Base-by-base conservation (phyloP, 345 rosid genomes). In the Melastoma malabathricum region DNA sequence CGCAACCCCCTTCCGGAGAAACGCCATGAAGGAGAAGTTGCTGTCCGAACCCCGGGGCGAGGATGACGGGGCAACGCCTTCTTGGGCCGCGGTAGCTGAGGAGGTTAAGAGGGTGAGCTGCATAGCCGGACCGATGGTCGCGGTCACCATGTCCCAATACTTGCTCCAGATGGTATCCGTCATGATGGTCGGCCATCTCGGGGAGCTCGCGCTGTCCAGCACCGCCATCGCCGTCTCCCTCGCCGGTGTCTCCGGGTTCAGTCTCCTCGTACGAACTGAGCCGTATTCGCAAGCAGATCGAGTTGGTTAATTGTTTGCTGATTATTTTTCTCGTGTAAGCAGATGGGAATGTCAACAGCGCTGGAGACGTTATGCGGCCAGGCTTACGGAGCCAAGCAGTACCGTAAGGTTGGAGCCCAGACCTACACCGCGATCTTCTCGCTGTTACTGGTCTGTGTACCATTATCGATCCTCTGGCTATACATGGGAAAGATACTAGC, bases 131-230 rank as follows among this genome's bases (percentile, higher is more conserved):
- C 81, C 81, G 0, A 58, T 75, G 75, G 70, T 75, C 47, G 70
- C 68, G 2, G 72, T 75, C 8, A 65, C 57, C 48, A 60, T 72
- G 1, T 82, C 89, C 0, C 79, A 61, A 64, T 78, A 71, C 59
- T 57, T 71, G 18, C 48, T 80, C 56, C 89, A 82, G 55, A 63
- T 88, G 2, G 56, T 82, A 12, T 75, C 92, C 1, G 52, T 75
- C 13, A 79, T 79, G 80, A 82, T 89, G 93, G 84, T 71, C 13
- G 97, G 97, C 61, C 97, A 85, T 53, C 83, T 85, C 45, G 86
- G 92, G 7, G 68, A 82, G 66, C 89, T 85, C 17, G 60, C 25
- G 23, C 85, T 89, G 46, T 77, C 97, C 2, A 78, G 87, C 76
- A 68, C 92, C 3, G 83, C 97, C 72, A 73, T 89, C 7, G 85